Base-by-base conservation (phyloP, 106 monocot species). In the Amphibolis antarctica region DNA sequence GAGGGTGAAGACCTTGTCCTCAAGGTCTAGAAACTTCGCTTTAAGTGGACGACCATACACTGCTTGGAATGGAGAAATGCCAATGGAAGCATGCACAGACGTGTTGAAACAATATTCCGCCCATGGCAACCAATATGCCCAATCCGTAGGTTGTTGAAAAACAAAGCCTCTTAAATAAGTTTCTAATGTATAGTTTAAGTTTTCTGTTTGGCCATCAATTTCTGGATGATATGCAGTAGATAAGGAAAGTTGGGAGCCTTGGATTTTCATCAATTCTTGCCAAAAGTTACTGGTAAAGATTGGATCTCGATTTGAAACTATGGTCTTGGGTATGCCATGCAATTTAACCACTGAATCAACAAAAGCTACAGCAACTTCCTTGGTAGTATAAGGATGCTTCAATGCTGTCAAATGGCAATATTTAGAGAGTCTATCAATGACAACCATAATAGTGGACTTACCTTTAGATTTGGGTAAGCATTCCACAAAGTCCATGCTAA, bases 401-500 rank as follows among this genome's bases (percentile, higher is more conserved):
- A 57, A 28, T 20, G 27, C 3, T 0, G 23, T 22, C 0, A 57
- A 57, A 28, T 57, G 56, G 4, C 9, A 22, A 12, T 57, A 57
- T 24, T 57, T 57, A 4, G 56, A 20, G 18, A 57, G 23, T 24
- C 26, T 25, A 24, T 57, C 26, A 4, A 57, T 22, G 23, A 57
- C 0, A n/a, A 57, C 56, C 22, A 25, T 25, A 57, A 57, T 57
- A 22, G 27, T 0, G 5, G 56, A 20, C 22, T 57, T 25, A 7
- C 56, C 56, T 24, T 57, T 57, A 22, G 27, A 25, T 0, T 13
- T 4, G 13, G 26, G 56, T 13, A 57, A 24, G 0, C 56, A 4
- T 57, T 57, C 56, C 4, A 57, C 23, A 22, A 57, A 57, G 56
- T 57, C 56, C 56, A 57, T 57, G 12, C 20, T 20, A 25, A 57